Evolutionary conservation across 1,284 basidiomycete genomes (phyloP).

Genomic region (Schizopora paradoxa): DNA sequence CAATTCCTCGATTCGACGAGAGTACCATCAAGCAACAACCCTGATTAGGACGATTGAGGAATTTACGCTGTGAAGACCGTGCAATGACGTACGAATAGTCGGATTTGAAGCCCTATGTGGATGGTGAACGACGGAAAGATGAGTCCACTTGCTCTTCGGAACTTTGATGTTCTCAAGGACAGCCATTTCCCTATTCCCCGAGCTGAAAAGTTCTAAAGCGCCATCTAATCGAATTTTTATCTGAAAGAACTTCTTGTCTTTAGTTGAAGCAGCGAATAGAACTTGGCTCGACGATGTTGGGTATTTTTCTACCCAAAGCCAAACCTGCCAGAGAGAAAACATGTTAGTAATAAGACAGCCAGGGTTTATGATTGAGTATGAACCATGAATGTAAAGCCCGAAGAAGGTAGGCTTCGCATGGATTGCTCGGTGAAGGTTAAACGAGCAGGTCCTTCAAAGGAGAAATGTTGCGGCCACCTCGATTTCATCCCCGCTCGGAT

Average conservation of each 20-base stretch:
- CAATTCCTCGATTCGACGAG: conserved; percentile 56
- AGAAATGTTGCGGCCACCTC: conserved; percentile 71
- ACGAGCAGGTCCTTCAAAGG: conserved; percentile 49
- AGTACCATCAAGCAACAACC: conserved; percentile 67
- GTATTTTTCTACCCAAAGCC: conserved; percentile 61
- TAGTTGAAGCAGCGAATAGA: conserved; percentile 41
- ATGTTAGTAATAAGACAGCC: conserved; percentile 5
- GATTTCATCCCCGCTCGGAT: conserved; percentile 63
- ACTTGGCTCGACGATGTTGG: conserved; percentile 38
- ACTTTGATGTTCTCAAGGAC: conserved; percentile 43
- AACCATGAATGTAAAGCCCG: conserved; percentile 70
- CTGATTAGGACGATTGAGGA: conserved; percentile 31
- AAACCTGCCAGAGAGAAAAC: conserved; percentile 39
- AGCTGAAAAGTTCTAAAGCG: conserved; percentile 45
- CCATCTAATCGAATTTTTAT: conserved; percentile 51
- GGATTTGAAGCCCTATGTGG: conserved; percentile 50
- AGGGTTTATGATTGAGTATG: conserved; percentile 12
- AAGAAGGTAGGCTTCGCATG: conserved; percentile 44
- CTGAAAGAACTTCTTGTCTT: conserved; percentile 32
- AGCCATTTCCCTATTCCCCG: conserved; percentile 34
- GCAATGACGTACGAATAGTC: conserved; percentile 49
- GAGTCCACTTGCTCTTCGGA: conserved; percentile 58
- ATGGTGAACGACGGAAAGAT: conserved; percentile 59
- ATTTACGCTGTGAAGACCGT: neutral
- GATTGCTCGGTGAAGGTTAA: conserved; percentile 41